Percentiles rank a stretch among this genome's conserved stretches.
Conservation (phyloP, 177 flowering plant genomes). For the Vitis hybrid region DNA sequence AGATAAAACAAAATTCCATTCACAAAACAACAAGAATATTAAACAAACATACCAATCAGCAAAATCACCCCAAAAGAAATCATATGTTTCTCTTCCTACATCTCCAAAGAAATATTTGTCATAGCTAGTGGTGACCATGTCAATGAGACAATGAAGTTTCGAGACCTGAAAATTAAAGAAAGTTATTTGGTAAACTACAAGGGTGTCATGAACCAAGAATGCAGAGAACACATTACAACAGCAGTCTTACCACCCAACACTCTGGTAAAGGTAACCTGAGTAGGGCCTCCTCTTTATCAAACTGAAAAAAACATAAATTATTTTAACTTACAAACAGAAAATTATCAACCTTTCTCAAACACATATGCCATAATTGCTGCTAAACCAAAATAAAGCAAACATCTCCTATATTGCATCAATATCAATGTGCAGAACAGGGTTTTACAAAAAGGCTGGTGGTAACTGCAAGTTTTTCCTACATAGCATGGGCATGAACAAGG, state of each 20-base stretch:
- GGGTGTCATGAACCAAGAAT: neutral
- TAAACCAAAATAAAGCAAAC: neutral
- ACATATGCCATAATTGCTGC: neutral
- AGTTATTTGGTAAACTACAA: neutral
- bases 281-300: slow-evolving; percentile 62
- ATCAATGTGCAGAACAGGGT: neutral
- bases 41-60: slow-evolving; percentile 80
- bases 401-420: neutral
- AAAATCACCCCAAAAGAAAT: slow-evolving; percentile 96
- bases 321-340: neutral
- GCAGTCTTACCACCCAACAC: slow-evolving; percentile 87
- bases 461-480: too few species aligned
- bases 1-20: neutral
- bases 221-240: neutral
- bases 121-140: slow-evolving; percentile 73
- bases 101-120: slow-evolving; percentile 92
- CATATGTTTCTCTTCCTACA: slow-evolving; percentile 79
- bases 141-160: slow-evolving; percentile 82
- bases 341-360: neutral
- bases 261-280: slow-evolving; percentile 70
- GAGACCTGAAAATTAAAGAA: slow-evolving; percentile 55
- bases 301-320: slow-evolving; percentile 37
- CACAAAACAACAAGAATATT: neutral
- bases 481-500: too few species aligned
- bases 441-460: too few species aligned